Percentiles rank a stretch among this genome's conserved stretches.
Conservation (phyloP, 805 yeast species). For the Pichia manshurica region DNA sequence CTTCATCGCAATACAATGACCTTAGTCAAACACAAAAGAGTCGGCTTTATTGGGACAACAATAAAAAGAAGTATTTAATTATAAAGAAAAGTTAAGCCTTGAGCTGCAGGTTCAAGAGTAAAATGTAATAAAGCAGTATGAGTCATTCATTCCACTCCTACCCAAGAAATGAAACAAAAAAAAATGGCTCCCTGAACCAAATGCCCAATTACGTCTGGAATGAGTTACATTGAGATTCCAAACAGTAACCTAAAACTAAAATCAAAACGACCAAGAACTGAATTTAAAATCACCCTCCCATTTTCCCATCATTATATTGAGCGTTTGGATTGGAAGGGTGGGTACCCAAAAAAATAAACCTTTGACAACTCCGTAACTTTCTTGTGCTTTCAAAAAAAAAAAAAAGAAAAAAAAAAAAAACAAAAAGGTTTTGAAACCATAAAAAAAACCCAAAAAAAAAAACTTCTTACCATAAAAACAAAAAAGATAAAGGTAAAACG, state of each 20-base stretch:
- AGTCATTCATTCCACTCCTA: no score
- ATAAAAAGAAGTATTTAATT: no score
- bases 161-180: not conserved
- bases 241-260: not conserved
- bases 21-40: no score
- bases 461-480: not conserved
- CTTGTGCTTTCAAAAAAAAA: not conserved
- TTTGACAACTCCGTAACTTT: not conserved
- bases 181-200: not conserved
- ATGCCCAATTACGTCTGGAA: not conserved
- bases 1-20: no score
- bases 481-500: not conserved
- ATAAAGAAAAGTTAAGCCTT: no score
- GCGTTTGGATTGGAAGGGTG: no score
- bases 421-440: not conserved
- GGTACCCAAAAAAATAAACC: no score
- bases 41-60: no score
- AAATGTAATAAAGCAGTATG: no score
- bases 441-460: slow-evolving; percentile 1
- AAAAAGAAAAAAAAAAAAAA: slow-evolving; percentile 1
- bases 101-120: no score
- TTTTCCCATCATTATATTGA: no score
- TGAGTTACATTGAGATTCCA: slow-evolving; percentile 5
- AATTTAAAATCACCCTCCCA: not conserved
- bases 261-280: not conserved